Base-by-base conservation (phyloP, 352 stramenopile species). In the Phytophthora cryptogea region DNA sequence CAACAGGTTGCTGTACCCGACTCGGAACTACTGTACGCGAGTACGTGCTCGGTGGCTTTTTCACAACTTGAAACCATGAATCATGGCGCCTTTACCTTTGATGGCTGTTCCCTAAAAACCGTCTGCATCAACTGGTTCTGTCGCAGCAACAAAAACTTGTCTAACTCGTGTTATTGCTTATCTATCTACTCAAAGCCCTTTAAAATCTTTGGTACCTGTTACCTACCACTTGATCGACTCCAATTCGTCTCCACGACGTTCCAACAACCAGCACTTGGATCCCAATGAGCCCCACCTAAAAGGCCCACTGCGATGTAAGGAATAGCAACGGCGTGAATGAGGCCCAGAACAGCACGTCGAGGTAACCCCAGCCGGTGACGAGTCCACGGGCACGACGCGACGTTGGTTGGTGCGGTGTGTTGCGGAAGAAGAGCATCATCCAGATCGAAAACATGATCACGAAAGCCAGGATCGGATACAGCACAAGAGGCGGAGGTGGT, bases 281-380 rank as follows among this genome's bases (percentile, higher is more conserved):
- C 8, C 8, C 30, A 39, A 16, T 30, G n/a, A 13, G 14, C 39
- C 14, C 13, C 27, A 44, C 16, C 70, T 61, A 94, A 66, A 81
- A 95, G 17, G 85, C 87, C 88, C 88, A 96, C 67, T 96, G 88
- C 14, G 84, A 86, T 13, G 83, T 74, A 11, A 96, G 73, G 42
- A 88, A 70, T 23, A 88, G 44, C 43, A 96, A 64, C n/a, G 88
- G 88, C 20, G 74, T 69, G 63, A 96, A 96, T 0, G 84, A 93
- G 10, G 84, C 50, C 78, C 87, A 93, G 65, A 96, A 96, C 27
- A 94, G 81, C 51, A 94, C 74, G 62, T 96, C 86, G 0, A 95
- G 71, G 61, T 74, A 79, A 10, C 64, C 66, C 85, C 80, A 90
- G 17, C 59, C 59, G 3, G 76, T 74, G 11, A 86, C 71, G 23